Conservation (phyloP, 192 early-diverging fungal genomes). For the Coemansia furcata region DNA sequence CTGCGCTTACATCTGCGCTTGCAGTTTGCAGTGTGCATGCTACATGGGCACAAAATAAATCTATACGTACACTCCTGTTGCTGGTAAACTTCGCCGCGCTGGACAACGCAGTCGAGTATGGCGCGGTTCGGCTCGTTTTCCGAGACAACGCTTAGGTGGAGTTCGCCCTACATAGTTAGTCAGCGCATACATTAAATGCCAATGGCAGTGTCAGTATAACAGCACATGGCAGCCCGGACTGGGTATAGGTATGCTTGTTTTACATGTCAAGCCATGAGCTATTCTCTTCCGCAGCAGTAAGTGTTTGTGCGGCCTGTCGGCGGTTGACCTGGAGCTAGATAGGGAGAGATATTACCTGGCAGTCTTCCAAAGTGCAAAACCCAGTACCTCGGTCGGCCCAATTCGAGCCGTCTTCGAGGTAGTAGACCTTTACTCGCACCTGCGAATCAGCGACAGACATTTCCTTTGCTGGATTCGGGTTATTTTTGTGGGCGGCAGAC, state of each 20-base stretch:
- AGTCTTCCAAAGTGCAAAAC: conserved; percentile 66
- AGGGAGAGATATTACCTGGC: conserved; percentile 51
- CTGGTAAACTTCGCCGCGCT: conserved; percentile 70
- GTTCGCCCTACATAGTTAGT: conserved; percentile 52
- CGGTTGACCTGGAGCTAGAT: background rate
- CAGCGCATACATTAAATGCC: background rate
- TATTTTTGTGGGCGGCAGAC: conserved; percentile 8
- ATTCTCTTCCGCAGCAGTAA: background rate
- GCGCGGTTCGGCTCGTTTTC: conserved; percentile 55
- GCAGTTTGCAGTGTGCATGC: background rate
- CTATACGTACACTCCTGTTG: conserved; percentile 76
- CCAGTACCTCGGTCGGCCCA: conserved; percentile 91
- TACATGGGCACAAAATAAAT: background rate
- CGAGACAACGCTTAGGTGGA: conserved; percentile 64
- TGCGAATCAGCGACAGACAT: conserved; percentile 46
- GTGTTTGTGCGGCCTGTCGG: background rate
- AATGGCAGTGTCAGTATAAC: conserved; percentile 8
- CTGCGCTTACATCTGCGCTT: background rate
- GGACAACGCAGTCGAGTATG: conserved; percentile 74
- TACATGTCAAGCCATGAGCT: background rate
- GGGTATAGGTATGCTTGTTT: background rate
- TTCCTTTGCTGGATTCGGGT: conserved; percentile 5
- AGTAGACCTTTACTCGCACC: conserved; percentile 85
- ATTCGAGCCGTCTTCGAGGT: conserved; percentile 61
- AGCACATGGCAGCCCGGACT: conserved; percentile 1